Conservation (phyloP, 2,329 filamentous ascomycete genomes). For the Fusarium buharicum region DNA sequence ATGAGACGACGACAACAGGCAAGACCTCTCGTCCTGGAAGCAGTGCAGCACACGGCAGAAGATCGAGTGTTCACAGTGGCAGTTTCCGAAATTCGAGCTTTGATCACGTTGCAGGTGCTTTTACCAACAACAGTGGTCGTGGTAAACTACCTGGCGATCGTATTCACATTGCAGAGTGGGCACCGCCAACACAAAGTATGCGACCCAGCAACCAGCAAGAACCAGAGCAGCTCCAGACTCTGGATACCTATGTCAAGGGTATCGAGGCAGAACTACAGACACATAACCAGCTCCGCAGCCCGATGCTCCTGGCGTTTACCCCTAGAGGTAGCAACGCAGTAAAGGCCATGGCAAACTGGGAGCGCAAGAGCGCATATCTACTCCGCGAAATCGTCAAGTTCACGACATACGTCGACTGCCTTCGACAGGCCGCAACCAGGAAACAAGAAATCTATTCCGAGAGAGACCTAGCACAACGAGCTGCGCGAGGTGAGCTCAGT, state of each 20-base stretch:
- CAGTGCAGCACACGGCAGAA: constrained; percentile 55
- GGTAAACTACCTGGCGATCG: constrained; percentile 84
- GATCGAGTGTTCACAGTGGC: constrained; percentile 60
- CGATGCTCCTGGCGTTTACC: constrained; percentile 90
- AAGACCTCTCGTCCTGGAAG: constrained; percentile 62
- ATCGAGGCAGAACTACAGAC: constrained; percentile 86
- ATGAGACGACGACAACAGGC: constrained; percentile 55
- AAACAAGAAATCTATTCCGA: constrained; percentile 78
- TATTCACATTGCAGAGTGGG: constrained; percentile 86
- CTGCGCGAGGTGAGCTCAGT: constrained; percentile 58
- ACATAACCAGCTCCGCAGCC: constrained; percentile 87
- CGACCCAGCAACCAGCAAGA: constrained; percentile 83
- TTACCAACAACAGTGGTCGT: constrained; percentile 60
- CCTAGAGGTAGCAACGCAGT: constrained; percentile 81
- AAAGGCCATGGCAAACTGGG: constrained; percentile 96
- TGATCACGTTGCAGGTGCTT: constrained; percentile 66
- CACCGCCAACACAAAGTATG: constrained; percentile 89
- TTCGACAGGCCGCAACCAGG: constrained; percentile 75
- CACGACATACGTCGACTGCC: constrained; percentile 88
- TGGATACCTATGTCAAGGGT: constrained; percentile 82
- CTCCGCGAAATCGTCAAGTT: constrained; percentile 97
- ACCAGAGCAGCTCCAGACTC: constrained; percentile 79
- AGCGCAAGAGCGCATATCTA: constrained; percentile 92
- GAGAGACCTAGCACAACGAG: constrained; percentile 62
- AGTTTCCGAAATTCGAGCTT: constrained; percentile 68